Evolutionary conservation across 1,284 basidiomycete species (phyloP).

Genomic region (Testicularia cyperi): DNA sequence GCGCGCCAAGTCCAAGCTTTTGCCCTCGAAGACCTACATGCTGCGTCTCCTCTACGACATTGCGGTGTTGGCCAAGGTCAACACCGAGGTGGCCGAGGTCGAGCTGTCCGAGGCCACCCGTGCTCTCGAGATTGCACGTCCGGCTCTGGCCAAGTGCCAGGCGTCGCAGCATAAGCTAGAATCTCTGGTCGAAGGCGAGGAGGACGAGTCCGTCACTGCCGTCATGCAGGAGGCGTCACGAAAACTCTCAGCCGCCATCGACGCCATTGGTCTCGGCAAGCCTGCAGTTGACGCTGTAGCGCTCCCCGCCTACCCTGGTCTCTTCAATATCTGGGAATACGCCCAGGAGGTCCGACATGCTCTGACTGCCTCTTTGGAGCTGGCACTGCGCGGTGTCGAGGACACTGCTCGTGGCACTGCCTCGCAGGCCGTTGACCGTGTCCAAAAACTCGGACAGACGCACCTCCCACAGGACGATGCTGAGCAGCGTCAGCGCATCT

Average conservation of each 20-base stretch:
- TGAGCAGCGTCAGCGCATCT: constrained; percentile 66
- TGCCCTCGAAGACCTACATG: constrained; percentile 91
- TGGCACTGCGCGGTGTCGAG: constrained; percentile 78
- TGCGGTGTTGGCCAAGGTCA: constrained; percentile 81
- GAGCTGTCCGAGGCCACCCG: constrained; percentile 76
- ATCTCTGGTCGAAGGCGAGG: constrained; percentile 74
- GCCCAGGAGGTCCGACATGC: constrained; percentile 77
- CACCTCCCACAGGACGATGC: constrained; percentile 69
- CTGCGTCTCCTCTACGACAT: constrained; percentile 84
- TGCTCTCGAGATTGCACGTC: constrained; percentile 67
- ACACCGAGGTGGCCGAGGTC: constrained; percentile 77
- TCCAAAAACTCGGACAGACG: constrained; percentile 70
- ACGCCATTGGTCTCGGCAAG: constrained; percentile 75
- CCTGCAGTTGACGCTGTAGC: constrained; percentile 58
- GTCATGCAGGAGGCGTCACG: constrained; percentile 66
- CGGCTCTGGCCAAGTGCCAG: constrained; percentile 81
- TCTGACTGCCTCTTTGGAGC: constrained; percentile 79
- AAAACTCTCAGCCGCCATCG: constrained; percentile 71
- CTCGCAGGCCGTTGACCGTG: constrained; percentile 71
- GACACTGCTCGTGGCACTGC: constrained; percentile 78
- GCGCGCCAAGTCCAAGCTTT: constrained; percentile 90
- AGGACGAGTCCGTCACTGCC: constrained; percentile 70
- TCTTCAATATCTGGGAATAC: constrained; percentile 85
- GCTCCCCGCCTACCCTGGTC: constrained; percentile 78
- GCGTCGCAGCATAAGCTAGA: constrained; percentile 74